Conservation (phyloP, 495 filamentous ascomycete genomes). For the Talaromyces thailandensis region DNA sequence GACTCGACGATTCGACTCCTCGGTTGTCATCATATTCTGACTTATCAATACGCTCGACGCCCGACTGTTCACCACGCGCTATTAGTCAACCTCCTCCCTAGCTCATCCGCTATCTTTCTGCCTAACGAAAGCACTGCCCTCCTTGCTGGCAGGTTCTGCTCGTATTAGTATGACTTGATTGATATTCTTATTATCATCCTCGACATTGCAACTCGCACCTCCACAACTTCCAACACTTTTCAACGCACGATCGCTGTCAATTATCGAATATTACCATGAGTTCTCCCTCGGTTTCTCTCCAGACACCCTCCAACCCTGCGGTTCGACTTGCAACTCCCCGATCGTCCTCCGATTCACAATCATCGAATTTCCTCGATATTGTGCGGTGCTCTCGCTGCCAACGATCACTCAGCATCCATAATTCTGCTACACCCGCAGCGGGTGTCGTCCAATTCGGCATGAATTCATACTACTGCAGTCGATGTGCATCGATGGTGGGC, state of each 20-base stretch:
- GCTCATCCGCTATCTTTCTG: constrained; percentile 9
- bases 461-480: constrained; percentile 72
- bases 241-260: not conserved
- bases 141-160: not conserved
- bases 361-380: constrained; percentile 25
- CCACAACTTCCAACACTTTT: not conserved
- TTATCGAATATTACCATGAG: constrained; percentile 20
- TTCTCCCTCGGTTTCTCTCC: constrained; percentile 30
- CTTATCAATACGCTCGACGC: not conserved
- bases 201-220: no score
- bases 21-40: not conserved
- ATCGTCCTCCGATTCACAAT: constrained; percentile 15
- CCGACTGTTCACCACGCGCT: constrained; percentile 4
- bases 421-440: constrained; percentile 26
- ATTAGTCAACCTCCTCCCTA: constrained; percentile 13
- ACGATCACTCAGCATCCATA: constrained; percentile 35
- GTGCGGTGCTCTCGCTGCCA: constrained; percentile 43
- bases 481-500: constrained; percentile 64
- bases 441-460: constrained; percentile 63
- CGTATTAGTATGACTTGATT: not conserved
- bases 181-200: not conserved
- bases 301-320: constrained; percentile 18
- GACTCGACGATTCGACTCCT: not conserved
- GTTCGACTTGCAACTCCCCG: constrained; percentile 11
- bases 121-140: constrained; percentile 6